Percentiles rank a stretch among this genome's conserved stretches.
phyloP scores from a whole-genome alignment of 108 stramenopile genomes.

The Nitzschia inconspicua region DNA sequence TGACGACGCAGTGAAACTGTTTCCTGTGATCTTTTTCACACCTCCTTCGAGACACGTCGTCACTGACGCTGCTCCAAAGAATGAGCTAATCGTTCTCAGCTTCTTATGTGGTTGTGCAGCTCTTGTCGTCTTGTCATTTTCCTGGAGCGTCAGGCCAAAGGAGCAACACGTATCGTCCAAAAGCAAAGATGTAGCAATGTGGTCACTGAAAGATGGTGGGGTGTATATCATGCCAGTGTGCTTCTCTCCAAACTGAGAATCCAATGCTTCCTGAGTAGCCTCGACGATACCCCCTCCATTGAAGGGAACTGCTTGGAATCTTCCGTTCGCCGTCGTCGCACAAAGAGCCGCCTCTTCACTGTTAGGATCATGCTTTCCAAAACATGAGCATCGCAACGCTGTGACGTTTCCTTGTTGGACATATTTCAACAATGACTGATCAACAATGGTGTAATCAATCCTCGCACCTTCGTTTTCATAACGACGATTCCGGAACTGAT shows the following conservation, averaged over 20 bases:
- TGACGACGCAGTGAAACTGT: too few species aligned
- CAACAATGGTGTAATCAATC: slow-evolving; percentile 89
- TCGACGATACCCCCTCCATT: slow-evolving; percentile 80
- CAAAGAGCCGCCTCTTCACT: slow-evolving; percentile 70
- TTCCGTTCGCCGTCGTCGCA: slow-evolving; percentile 77
- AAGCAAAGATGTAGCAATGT: slow-evolving; percentile 78
- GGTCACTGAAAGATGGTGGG: slow-evolving; percentile 88
- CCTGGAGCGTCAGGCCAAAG: slow-evolving; percentile 18
- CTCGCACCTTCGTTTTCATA: slow-evolving; percentile 82
- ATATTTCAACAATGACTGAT: slow-evolving; percentile 40
- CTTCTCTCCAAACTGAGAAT: slow-evolving; percentile 57
- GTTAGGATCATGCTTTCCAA: slow-evolving; percentile 43
- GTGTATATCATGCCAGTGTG: slow-evolving; percentile 93
- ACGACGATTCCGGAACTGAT: slow-evolving; percentile 81
- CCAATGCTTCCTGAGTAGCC: slow-evolving; percentile 58
- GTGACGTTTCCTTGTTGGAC: slow-evolving; percentile 35
- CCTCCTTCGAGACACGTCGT: too few species aligned
- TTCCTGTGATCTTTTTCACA: too few species aligned
- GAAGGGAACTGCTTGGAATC: slow-evolving; percentile 72
- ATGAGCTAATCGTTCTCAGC: slow-evolving; percentile 72
- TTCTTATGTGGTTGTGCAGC: slow-evolving; percentile 88
- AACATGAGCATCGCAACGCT: slow-evolving; percentile 67
- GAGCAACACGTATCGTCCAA: slow-evolving; percentile 36
- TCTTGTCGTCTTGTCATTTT: slow-evolving; percentile 45
- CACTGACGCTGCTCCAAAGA: slow-evolving; percentile 52